Percentiles rank a stretch among this genome's conserved stretches.
Evolutionary conservation across 2,329 filamentous ascomycete species (phyloP).

Genomic region (Plenodomus biglobosus): DNA sequence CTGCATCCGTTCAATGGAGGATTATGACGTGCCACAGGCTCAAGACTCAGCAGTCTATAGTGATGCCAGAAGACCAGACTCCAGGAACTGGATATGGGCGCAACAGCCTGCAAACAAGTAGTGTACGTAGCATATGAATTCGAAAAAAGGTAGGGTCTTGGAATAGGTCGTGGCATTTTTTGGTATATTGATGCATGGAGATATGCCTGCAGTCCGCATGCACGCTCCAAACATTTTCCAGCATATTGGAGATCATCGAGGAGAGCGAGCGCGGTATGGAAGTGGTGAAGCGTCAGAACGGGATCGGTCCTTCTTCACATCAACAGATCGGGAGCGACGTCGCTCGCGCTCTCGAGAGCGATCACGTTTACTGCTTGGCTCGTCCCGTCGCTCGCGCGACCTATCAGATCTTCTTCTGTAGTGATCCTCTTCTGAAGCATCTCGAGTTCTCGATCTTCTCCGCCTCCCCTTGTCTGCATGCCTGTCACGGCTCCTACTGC

Average conservation of each 20-base stretch:
- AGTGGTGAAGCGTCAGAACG: constrained; percentile 16
- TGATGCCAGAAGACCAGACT: no score
- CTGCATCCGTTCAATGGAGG: not conserved
- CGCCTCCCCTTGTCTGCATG: not conserved
- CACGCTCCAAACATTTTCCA: no score
- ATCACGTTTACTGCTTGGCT: constrained; percentile 9
- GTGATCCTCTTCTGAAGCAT: constrained; percentile 14
- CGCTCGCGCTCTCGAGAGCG: constrained; percentile 13
- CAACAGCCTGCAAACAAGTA: no score
- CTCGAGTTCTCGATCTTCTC: constrained; percentile 13
- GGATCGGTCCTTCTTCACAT: constrained; percentile 8
- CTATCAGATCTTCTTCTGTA: constrained; percentile 14
- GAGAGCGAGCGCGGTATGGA: constrained; percentile 23
- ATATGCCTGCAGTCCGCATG: no score
- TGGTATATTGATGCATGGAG: no score
- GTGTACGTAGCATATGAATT: no score
- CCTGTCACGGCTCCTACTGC: constrained; percentile 1
- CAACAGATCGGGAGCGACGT: constrained; percentile 8
- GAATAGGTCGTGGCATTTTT: no score
- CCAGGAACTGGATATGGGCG: no score
- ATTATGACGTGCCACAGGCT: not conserved
- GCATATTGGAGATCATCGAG: constrained; percentile 1
- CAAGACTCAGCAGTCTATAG: no score
- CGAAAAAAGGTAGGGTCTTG: no score
- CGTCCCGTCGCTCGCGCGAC: constrained; percentile 17